These are phyloP conservation scores for Ailanthus altissimus DNA, from an alignment of 345 rosid species.

Conservation along the genomic window DNA sequence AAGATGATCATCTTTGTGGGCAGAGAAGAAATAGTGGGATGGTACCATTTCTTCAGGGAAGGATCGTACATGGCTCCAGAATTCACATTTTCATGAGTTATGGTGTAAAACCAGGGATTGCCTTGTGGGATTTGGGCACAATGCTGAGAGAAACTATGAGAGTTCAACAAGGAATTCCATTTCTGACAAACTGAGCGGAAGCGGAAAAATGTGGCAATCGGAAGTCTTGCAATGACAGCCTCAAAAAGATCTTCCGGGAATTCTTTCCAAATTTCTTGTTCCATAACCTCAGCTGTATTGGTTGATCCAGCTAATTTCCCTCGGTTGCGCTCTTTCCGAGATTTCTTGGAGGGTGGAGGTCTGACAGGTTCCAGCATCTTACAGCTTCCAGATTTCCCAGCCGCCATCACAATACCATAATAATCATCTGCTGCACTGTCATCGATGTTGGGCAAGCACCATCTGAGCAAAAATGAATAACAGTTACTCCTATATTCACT, in stretches of 20 bases:
- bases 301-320: slow-evolving; percentile 48
- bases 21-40: slow-evolving; percentile 63
- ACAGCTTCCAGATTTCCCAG: slow-evolving; percentile 68
- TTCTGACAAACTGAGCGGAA: slow-evolving; percentile 83
- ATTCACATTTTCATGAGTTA: slow-evolving; percentile 79
- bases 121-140: slow-evolving; percentile 58
- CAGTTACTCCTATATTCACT: slow-evolving; percentile 14
- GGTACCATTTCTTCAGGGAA: slow-evolving; percentile 82
- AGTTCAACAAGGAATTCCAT: slow-evolving; percentile 76
- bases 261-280: slow-evolving; percentile 81
- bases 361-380: slow-evolving; percentile 70
- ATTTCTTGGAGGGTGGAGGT: slow-evolving; percentile 70
- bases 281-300: slow-evolving; percentile 58
- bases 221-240: slow-evolving; percentile 89
- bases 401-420: slow-evolving; percentile 66
- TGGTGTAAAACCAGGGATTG: slow-evolving; percentile 89
- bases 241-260: slow-evolving; percentile 95
- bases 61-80: slow-evolving; percentile 92
- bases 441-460: slow-evolving; percentile 59
- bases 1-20: slow-evolving; percentile 69
- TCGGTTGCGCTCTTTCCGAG: slow-evolving; percentile 68
- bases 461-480: slow-evolving; percentile 45
- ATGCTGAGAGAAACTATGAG: slow-evolving; percentile 75
- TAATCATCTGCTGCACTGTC: slow-evolving; percentile 67
- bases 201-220: slow-evolving; percentile 76